phyloP scores from a whole-genome alignment of 2,329 filamentous ascomycete genomes.

The Purpureocillium takamizusanense region DNA sequence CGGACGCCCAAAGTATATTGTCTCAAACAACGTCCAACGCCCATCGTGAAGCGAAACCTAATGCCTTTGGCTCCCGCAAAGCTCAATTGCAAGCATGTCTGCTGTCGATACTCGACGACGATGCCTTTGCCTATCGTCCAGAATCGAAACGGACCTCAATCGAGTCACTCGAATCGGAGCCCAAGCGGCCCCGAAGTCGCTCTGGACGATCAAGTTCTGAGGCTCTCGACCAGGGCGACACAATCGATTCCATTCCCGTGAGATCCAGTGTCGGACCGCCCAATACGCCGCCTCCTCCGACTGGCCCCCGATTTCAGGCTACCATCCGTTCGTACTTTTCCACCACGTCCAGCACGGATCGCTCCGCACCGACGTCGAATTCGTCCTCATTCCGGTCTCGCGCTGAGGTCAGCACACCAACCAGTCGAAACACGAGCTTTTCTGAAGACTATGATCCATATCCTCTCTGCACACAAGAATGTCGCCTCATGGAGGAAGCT shows the following conservation, averaged over 20 bases:
- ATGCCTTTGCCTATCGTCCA: constrained; percentile 1
- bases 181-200: constrained; percentile 5
- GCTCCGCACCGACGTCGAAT: neutral
- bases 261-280: constrained; percentile 2
- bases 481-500: constrained; percentile 6
- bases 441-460: constrained; percentile 4
- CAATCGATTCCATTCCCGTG: constrained; percentile 8
- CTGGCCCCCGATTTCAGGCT: neutral
- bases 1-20: constrained; percentile 4
- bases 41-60: too few species aligned
- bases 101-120: constrained; percentile 8
- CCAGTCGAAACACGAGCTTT: constrained; percentile 24
- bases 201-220: neutral
- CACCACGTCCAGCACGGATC: neutral
- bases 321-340: neutral
- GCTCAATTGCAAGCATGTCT: constrained; percentile 16
- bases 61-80: constrained; percentile 6
- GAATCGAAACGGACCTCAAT: constrained; percentile 14
- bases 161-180: constrained; percentile 8
- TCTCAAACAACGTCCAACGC: neutral
- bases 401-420: constrained; percentile 10
- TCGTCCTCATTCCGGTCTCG: neutral
- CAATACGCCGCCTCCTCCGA: neutral
- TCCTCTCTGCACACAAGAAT: constrained; percentile 4
- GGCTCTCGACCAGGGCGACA: neutral